Evolutionary conservation across 176 grass and related monocot species (phyloP).

Genomic region (Raddia guianensis): DNA sequence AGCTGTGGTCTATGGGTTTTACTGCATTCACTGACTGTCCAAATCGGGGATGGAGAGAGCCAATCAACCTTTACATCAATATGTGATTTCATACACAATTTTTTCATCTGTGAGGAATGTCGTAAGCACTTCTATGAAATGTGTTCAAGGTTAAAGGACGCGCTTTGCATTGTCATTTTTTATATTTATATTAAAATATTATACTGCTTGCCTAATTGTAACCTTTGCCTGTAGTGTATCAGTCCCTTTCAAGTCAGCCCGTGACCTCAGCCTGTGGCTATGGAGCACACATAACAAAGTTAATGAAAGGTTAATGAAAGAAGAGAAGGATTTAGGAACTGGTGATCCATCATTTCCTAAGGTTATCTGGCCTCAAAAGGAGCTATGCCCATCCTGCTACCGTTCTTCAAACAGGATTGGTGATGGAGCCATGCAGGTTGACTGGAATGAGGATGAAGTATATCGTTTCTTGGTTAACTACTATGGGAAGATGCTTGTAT

Average conservation of each 20-base stretch:
- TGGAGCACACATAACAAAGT: conserved; percentile 97
- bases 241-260: conserved; percentile 71
- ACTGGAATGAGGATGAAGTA: conserved; percentile 91
- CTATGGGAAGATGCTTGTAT: conserved; percentile 78
- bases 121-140: conserved; percentile 87
- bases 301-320: conserved; percentile 93
- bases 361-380: conserved; percentile 71
- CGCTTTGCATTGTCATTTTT: background rate
- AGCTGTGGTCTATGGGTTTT: conserved; percentile 96
- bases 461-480: conserved; percentile 82
- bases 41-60: conserved; percentile 85
- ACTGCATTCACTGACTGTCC: conserved; percentile 80
- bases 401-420: conserved; percentile 46
- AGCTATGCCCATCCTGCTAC: conserved; percentile 82
- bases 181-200: background rate
- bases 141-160: conserved; percentile 68
- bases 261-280: conserved; percentile 83
- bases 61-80: conserved; percentile 82
- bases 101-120: conserved; percentile 95
- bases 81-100: conserved; percentile 94
- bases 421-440: conserved; percentile 49
- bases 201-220: conserved; percentile 35
- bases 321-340: conserved; percentile 70
- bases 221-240: conserved; percentile 64
- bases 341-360: conserved; percentile 89